A percentile compares a stretch with the other conserved stretches of the same genome.
These are phyloP conservation scores for Sphaerobolus stellatus DNA, from an alignment of 1,284 basidiomycete genomes.

Conservation along the genomic window DNA sequence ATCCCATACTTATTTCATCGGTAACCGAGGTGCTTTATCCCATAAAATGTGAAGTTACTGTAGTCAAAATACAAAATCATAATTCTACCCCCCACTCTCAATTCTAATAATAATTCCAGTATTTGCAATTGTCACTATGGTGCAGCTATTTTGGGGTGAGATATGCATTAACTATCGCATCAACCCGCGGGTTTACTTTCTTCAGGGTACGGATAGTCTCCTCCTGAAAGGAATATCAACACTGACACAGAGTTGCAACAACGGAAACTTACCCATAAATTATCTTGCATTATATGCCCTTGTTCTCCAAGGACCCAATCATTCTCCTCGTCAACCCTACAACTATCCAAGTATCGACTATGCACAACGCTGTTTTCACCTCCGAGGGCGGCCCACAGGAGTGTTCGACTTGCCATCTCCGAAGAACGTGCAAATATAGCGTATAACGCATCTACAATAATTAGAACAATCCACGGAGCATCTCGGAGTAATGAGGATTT, in stretches of 20 bases:
- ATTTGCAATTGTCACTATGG: no score
- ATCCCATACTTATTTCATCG: no score
- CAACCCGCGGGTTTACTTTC: background rate
- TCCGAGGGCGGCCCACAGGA: conserved; percentile 42
- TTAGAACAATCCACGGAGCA: background rate
- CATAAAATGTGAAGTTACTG: no score
- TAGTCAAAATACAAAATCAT: no score
- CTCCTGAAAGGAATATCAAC: background rate
- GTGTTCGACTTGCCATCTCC: conserved; percentile 42
- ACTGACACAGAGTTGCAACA: no score
- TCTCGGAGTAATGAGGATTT: conserved; percentile 34
- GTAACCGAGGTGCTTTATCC: no score
- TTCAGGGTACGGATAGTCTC: background rate
- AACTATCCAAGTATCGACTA: conserved; percentile 36
- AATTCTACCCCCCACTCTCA: no score
- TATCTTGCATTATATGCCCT: conserved; percentile 41
- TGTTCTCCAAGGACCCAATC: conserved; percentile 45
- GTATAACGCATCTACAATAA: conserved; percentile 20
- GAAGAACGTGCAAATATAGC: conserved; percentile 26
- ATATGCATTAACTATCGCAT: background rate
- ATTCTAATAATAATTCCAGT: no score
- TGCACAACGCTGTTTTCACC: conserved; percentile 23
- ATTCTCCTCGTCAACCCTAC: conserved; percentile 38
- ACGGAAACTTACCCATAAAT: conserved; percentile 46
- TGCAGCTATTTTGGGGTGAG: no score